phyloP scores from a whole-genome alignment of 1,284 basidiomycete genomes.

The Omphalotus olearius region DNA sequence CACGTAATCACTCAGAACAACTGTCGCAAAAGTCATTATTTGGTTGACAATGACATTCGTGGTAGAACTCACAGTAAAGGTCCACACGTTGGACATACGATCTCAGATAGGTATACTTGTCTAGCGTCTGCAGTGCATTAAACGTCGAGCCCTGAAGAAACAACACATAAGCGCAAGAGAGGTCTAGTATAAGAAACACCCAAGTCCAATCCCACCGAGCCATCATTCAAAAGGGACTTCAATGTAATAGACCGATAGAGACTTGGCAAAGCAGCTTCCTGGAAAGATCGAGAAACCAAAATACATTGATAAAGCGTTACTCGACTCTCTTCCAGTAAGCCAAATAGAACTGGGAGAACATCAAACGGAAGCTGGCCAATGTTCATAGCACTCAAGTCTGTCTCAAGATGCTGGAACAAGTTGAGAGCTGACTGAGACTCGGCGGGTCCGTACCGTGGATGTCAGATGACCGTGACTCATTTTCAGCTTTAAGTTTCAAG shows the following conservation, averaged over 20 bases:
- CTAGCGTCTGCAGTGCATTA: constrained; percentile 8
- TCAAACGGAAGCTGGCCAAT: too few relatives aligned
- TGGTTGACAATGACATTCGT: background rate
- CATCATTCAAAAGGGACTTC: constrained; percentile 1
- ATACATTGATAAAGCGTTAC: constrained; percentile 3
- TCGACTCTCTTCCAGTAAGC: background rate
- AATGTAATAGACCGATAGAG: constrained; percentile 7
- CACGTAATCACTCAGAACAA: constrained; percentile 11
- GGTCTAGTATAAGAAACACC: background rate
- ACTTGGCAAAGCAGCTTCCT: constrained; percentile 10
- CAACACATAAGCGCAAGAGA: background rate
- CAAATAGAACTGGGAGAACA: too few relatives aligned
- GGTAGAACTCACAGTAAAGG: constrained; percentile 4
- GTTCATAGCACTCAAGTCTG: too few relatives aligned
- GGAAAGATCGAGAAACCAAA: constrained; percentile 5
- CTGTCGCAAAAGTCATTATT: background rate
- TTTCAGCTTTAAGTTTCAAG: too few relatives aligned
- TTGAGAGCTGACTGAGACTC: too few relatives aligned
- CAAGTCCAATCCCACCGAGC: background rate
- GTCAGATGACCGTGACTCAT: too few relatives aligned
- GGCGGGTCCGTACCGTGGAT: too few relatives aligned
- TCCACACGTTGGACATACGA: constrained; percentile 8
- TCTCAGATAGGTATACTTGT: constrained; percentile 7
- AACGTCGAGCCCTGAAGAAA: constrained; percentile 2
- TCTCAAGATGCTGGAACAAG: too few relatives aligned